Conservation (phyloP, 2,329 filamentous ascomycete genomes). For the Ophiostoma piceae region DNA sequence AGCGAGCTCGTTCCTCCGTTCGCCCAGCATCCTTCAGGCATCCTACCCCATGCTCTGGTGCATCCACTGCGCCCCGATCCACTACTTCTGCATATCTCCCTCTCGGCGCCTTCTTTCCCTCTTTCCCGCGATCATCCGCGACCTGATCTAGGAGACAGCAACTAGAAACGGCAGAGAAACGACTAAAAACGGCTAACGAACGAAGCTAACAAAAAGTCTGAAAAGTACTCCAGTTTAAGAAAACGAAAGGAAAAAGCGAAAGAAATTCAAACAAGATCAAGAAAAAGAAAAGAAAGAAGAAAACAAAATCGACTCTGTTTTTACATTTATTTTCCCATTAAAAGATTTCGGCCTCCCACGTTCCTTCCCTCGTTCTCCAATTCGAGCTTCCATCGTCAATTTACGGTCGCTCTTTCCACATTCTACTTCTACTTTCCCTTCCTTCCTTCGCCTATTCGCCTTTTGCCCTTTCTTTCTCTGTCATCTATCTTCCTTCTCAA, state of each 20-base stretch:
- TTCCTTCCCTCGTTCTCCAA: background rate
- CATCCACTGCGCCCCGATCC: constrained; percentile 12
- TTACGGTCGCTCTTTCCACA: background rate
- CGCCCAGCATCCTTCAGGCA: background rate
- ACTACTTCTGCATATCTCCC: background rate
- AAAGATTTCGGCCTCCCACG: background rate
- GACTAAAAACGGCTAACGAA: background rate
- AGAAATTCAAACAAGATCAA: background rate
- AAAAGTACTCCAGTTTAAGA: background rate
- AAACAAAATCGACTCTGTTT: background rate
- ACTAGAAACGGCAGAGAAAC: constrained; percentile 3
- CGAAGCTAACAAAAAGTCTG: background rate
- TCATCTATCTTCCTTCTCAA: background rate
- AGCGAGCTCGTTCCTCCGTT: background rate
- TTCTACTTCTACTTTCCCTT: background rate
- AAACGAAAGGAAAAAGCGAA: background rate
- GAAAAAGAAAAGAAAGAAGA: background rate
- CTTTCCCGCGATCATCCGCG: constrained; percentile 12
- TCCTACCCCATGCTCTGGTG: constrained; percentile 11
- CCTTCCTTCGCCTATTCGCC: background rate
- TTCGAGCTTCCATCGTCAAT: constrained; percentile 1
- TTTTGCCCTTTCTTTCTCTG: background rate
- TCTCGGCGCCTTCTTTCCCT: background rate
- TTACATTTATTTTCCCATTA: background rate
- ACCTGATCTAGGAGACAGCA: background rate